Base-by-base conservation (phyloP, 768 basidiomycete species). In the Boletus edulis region DNA sequence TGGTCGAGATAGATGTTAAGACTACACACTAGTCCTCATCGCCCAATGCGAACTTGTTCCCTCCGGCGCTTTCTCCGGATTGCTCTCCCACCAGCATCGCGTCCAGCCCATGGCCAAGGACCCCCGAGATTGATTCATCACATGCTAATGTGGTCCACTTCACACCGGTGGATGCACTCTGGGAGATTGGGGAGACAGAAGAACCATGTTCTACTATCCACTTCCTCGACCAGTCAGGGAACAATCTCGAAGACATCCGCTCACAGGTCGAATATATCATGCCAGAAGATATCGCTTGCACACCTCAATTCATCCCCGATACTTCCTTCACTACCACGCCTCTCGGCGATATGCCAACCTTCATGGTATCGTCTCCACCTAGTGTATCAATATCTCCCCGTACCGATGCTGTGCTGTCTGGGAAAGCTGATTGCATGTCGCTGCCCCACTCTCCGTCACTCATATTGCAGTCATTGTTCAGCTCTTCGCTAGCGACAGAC, bases 21-120 rank as follows among this genome's bases (percentile, higher is more conserved):
- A 55, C n/a, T 10, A 39, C 29, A 35, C 10, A 22, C 43, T 39
- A 65, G 64, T 15, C 17, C 4, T 41, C 51, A 17, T 22, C 37
- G 0, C 35, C 51, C 3, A 49, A 48, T 10, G 11, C 54, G 6
- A 34, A 11, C 14, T 11, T 56, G 7, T 39, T 46, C 14, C 66
- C 56, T 18, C 62, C 67, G 0, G 54, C 46, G 0, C 56, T 68
- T 12, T 71, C 69, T 7, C 69, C 66, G 0, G 68, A 72, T 20
- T 45, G 47, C 3, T 69, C 68, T 1, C 68, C 68, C 0, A 47
- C 38, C 3, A 66, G 66, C 15, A 39, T 54, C 32, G 56, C 55
- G n/a, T 70, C 68, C 12, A 54, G 55, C 5, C 56, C 64, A 0
- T 66, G 60, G 47, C 44, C 61, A 8, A 54, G 50, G 31, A 69